Evolutionary conservation across 192 early-diverging fungal genomes (phyloP).

Genomic region (Coemansia sp.): DNA sequence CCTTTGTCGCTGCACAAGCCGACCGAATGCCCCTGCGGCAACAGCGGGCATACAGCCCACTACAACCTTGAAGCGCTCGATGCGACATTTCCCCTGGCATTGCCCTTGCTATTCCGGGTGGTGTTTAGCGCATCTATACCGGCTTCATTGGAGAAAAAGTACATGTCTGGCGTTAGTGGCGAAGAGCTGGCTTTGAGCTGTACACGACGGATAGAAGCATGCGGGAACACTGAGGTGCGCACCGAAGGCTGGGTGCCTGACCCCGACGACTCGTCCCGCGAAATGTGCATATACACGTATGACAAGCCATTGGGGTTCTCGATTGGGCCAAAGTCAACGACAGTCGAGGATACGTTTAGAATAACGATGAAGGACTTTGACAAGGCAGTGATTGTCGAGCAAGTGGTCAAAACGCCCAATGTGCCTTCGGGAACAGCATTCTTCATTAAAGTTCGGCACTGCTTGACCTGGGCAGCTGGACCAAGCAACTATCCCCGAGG

Average conservation of each 20-base stretch:
- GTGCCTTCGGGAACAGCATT: slow-evolving; percentile 53
- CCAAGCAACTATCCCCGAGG: slow-evolving; percentile 34
- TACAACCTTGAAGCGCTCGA: slow-evolving; percentile 43
- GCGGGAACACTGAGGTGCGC: slow-evolving; percentile 37
- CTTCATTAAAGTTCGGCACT: slow-evolving; percentile 51
- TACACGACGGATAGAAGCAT: slow-evolving; percentile 34
- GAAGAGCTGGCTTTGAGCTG: slow-evolving; percentile 34
- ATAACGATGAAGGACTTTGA: slow-evolving; percentile 33
- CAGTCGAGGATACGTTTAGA: slow-evolving; percentile 39
- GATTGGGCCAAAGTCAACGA: slow-evolving; percentile 53
- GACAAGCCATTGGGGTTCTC: slow-evolving; percentile 50
- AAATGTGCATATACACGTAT: slow-evolving; percentile 48
- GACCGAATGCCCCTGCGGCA: slow-evolving; percentile 40
- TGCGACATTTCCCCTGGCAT: slow-evolving; percentile 40
- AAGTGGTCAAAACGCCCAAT: slow-evolving; percentile 47
- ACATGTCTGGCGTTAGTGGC: slow-evolving; percentile 16
- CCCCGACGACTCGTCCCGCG: slow-evolving; percentile 16
- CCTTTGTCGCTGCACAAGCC: slow-evolving; percentile 24
- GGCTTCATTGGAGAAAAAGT: slow-evolving; percentile 15
- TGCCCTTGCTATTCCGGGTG: slow-evolving; percentile 46
- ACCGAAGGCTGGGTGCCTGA: slow-evolving; percentile 51
- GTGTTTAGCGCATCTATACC: slow-evolving; percentile 43
- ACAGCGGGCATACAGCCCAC: slow-evolving; percentile 23
- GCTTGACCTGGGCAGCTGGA: slow-evolving; percentile 43
- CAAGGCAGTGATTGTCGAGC: slow-evolving; percentile 36